Evolutionary conservation across 73 alveolate genomes (phyloP).

Genomic region (Uronychia binucleata): DNA sequence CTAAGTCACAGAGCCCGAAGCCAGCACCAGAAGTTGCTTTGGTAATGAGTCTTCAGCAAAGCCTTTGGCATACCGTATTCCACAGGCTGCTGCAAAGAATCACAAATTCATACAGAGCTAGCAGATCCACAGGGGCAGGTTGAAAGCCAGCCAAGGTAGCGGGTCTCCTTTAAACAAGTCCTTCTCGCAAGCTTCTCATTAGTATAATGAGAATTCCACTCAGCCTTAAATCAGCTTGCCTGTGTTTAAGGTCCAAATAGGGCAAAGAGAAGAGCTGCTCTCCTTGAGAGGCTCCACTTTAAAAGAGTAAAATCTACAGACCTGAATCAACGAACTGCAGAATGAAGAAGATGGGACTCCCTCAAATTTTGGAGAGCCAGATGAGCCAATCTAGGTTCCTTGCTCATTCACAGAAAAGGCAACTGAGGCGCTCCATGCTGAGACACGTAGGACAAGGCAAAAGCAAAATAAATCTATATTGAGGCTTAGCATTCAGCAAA

Average conservation of each 20-base stretch:
- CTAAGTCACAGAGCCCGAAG: background rate
- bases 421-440: background rate
- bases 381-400: background rate
- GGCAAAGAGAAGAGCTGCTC: background rate
- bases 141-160: too few relatives aligned
- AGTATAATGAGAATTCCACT: background rate
- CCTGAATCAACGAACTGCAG: too few relatives aligned
- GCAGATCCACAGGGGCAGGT: too few relatives aligned
- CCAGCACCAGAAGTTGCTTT: background rate
- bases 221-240: background rate
- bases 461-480: background rate
- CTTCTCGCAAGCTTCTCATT: too few relatives aligned
- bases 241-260: background rate
- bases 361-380: background rate
- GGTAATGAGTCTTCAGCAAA: too few relatives aligned
- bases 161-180: too few relatives aligned
- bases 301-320: too few relatives aligned
- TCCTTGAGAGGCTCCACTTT: too few relatives aligned
- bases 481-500: background rate
- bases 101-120: background rate
- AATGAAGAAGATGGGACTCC: background rate
- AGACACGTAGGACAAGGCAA: background rate
- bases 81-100: background rate
- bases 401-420: background rate
- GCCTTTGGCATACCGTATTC: background rate